phyloP scores from a whole-genome alignment of 345 rosid genomes.

The Aegle marmelos region DNA sequence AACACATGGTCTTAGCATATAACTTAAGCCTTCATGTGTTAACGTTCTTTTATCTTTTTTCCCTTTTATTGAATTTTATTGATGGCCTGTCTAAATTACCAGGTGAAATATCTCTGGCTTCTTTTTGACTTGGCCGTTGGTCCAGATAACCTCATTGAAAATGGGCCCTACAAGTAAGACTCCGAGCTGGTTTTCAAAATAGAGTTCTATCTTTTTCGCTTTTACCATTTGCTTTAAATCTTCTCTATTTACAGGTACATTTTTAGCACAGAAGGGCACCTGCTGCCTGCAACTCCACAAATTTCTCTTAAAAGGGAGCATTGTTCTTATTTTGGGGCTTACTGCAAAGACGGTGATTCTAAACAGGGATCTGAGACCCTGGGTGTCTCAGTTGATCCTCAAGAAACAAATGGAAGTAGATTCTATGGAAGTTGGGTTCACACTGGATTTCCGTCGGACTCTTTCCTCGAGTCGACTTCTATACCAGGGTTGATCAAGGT shows the following conservation, averaged over 20 bases:
- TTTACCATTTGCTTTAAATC: background rate
- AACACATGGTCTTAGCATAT: background rate
- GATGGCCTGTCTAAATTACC: conserved; percentile 14
- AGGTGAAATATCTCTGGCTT: conserved; percentile 98
- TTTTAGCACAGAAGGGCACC: conserved; percentile 94
- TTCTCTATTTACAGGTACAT: conserved; percentile 51
- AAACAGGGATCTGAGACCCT: conserved; percentile 33
- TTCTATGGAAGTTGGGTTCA: conserved; percentile 31
- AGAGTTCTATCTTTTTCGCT: background rate
- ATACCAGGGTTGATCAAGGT: conserved; percentile 78
- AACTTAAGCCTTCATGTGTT: background rate
- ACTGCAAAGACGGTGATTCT: conserved; percentile 50
- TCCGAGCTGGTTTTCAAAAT: conserved; percentile 1
- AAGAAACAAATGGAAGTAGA: conserved; percentile 41
- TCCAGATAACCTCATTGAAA: conserved; percentile 90
- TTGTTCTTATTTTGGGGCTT: conserved; percentile 84
- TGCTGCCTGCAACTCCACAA: conserved; percentile 83
- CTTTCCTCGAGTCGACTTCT: conserved; percentile 46
- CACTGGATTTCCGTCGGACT: conserved; percentile 21
- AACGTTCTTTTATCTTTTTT: background rate
- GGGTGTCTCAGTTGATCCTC: conserved; percentile 26
- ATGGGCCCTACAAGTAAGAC: conserved; percentile 94
- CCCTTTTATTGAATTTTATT: background rate
- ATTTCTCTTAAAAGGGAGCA: conserved; percentile 80
- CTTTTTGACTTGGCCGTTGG: conserved; percentile 92